phyloP scores from a whole-genome alignment of 2,329 filamentous ascomycete species.

The Bipolaris victoriae region DNA sequence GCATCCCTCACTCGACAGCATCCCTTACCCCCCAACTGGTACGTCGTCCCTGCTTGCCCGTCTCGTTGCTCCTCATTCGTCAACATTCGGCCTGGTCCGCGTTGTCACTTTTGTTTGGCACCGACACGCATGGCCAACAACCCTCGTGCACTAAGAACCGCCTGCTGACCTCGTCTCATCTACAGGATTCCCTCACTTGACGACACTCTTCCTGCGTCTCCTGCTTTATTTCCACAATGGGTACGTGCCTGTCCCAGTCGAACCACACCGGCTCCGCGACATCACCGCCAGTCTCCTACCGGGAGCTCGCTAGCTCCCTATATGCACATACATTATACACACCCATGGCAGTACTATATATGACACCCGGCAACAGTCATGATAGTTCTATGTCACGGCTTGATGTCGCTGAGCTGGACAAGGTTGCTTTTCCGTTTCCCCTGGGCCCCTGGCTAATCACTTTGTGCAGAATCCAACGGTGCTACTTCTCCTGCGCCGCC shows the following conservation, averaged over 20 bases:
- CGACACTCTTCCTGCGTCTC: slow-evolving; percentile 37
- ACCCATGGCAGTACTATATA: slow-evolving; percentile 8
- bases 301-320: slow-evolving; percentile 11
- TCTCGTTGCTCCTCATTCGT: slow-evolving; percentile 42
- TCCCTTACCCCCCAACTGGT: slow-evolving; percentile 46
- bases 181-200: slow-evolving; percentile 46
- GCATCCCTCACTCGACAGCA: slow-evolving; percentile 45
- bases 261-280: slow-evolving; percentile 17
- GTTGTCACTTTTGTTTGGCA: slow-evolving; percentile 39
- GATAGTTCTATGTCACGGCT: slow-evolving; percentile 21
- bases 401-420: slow-evolving; percentile 19
- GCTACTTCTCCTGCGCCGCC: slow-evolving; percentile 50
- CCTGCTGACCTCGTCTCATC: slow-evolving; percentile 31
- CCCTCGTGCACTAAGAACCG: slow-evolving; percentile 14
- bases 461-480: slow-evolving; percentile 54
- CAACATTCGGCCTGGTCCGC: slow-evolving; percentile 44
- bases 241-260: slow-evolving; percentile 38
- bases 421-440: slow-evolving; percentile 14
- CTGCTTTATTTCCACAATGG: slow-evolving; percentile 45
- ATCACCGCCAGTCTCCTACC: slow-evolving; percentile 15
- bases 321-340: slow-evolving; percentile 15
- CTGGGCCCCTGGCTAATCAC: slow-evolving; percentile 34
- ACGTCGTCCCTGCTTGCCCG: slow-evolving; percentile 30
- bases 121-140: slow-evolving; percentile 26
- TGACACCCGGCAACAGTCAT: slow-evolving; percentile 14